Percentiles rank a stretch among this genome's conserved stretches.
Conservation (phyloP, 257 asterid genomes). For the Ajuga chamaepitys region DNA sequence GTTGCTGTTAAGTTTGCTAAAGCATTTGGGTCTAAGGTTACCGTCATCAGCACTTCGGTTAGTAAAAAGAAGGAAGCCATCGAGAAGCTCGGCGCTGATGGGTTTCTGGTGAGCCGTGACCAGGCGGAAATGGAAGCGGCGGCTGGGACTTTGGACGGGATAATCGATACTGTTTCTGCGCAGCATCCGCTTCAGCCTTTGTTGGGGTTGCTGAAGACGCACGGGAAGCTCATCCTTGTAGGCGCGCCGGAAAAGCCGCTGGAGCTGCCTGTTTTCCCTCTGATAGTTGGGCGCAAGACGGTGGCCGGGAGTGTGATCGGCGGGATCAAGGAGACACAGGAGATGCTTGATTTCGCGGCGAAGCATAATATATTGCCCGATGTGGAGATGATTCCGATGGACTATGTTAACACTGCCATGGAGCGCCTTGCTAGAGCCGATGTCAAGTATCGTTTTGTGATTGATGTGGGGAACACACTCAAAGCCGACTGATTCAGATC, state of each 20-base stretch:
- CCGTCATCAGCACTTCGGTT: constrained; percentile 37
- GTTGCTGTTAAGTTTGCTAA: constrained; percentile 39
- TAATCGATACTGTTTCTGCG: neutral
- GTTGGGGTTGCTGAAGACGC: neutral
- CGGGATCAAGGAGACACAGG: neutral
- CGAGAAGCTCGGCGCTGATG: constrained; percentile 30
- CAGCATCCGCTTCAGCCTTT: neutral
- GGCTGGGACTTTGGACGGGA: neutral
- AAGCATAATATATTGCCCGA: neutral
- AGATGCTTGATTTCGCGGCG: neutral
- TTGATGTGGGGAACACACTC: neutral
- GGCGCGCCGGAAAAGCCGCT: neutral
- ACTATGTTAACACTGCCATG: neutral
- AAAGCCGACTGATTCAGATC: too few relatives aligned
- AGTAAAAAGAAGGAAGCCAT: constrained; percentile 37
- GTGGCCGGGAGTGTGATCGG: neutral
- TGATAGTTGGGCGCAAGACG: neutral
- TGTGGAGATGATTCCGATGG: neutral
- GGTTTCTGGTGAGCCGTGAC: constrained; percentile 37
- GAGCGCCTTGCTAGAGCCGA: neutral
- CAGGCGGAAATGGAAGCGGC: constrained; percentile 25
- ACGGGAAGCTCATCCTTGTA: neutral
- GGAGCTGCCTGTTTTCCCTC: neutral
- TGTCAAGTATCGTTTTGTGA: neutral
- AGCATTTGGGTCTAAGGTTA: constrained; percentile 39